A percentile compares a stretch with the other conserved stretches of the same genome.
Evolutionary conservation across 2,329 filamentous ascomycete genomes (phyloP).

Genomic region (Botrytis cinerea): DNA sequence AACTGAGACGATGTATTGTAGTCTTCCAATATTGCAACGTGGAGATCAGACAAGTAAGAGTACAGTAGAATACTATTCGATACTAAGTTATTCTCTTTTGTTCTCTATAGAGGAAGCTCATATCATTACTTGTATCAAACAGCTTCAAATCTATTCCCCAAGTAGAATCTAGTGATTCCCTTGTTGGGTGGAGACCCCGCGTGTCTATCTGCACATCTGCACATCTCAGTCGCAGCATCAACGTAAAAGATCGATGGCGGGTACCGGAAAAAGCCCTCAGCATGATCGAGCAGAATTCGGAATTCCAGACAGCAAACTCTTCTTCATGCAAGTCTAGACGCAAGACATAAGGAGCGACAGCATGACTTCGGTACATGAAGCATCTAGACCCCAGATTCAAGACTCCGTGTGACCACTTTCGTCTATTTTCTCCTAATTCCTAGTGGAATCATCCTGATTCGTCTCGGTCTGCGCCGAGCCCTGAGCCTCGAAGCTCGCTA

Average conservation of each 20-base stretch:
- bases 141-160: background rate
- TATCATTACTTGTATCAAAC: background rate
- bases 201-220: background rate
- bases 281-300: background rate
- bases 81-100: background rate
- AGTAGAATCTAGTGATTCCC: background rate
- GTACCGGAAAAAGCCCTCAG: background rate
- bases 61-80: background rate
- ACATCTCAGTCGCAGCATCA: background rate
- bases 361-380: background rate
- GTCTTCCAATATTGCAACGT: background rate
- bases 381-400: slow-evolving; percentile 5
- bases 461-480: slow-evolving; percentile 12
- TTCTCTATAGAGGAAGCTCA: no score
- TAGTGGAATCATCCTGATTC: background rate
- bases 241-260: background rate
- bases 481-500: slow-evolving; percentile 50
- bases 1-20: background rate
- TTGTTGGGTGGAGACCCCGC: background rate
- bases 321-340: background rate
- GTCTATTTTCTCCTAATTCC: background rate
- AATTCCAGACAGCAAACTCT: background rate
- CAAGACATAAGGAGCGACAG: background rate
- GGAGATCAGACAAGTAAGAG: background rate
- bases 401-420: background rate